Base-by-base conservation (phyloP, 768 basidiomycete genomes). In the Symmetrospora coprosmae region DNA sequence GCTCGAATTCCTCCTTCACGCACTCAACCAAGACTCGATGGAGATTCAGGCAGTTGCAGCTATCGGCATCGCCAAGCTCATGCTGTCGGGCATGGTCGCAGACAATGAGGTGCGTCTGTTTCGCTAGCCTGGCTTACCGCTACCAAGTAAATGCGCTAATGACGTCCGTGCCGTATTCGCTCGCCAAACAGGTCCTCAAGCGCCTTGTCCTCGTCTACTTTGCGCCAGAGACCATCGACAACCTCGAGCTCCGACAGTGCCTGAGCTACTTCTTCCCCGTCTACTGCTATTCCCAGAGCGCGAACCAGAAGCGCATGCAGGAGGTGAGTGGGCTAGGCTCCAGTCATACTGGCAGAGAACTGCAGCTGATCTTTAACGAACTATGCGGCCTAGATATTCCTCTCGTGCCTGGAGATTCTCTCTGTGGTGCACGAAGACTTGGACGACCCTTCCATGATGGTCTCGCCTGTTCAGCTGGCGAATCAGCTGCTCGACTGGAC, bases 261-360 rank as follows among this genome's bases (percentile, higher is more conserved):
- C 72, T 94, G 37, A 78, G 83, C 2, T 86, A 84, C 71, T 92
- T 92, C 76, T 82, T 91, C 73, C 85, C 82, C 1, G 81, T 82
- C 0, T 94, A 84, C 69, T 86, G 86, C 71, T 87, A 82, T 72
- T 86, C 87, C n/a, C 82, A 83, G 0, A 71, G 78, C 4, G 66
- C 66, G 21, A 86, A 91, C 67, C 90, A 94, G 72, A 71, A 78
- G 17, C 72, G 78, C n/a, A 82, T 94, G 77, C 78, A 78, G 66
- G 70, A 79, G 76, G 76, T 81, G 76, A 65, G 80, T 69, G n/a
- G n/a, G n/a, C n/a, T n/a, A n/a, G n/a, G 19, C 21, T 17, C 19
- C 47, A 3, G 16, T 23, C 28, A 27, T 13, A 25, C 21, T 9
- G 8, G 11, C 1, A 38, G 17, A 35, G 9, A 17, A 1, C 3